Evolutionary conservation across 2,329 filamentous ascomycete genomes (phyloP).

Genomic region (Venturia asperata): DNA sequence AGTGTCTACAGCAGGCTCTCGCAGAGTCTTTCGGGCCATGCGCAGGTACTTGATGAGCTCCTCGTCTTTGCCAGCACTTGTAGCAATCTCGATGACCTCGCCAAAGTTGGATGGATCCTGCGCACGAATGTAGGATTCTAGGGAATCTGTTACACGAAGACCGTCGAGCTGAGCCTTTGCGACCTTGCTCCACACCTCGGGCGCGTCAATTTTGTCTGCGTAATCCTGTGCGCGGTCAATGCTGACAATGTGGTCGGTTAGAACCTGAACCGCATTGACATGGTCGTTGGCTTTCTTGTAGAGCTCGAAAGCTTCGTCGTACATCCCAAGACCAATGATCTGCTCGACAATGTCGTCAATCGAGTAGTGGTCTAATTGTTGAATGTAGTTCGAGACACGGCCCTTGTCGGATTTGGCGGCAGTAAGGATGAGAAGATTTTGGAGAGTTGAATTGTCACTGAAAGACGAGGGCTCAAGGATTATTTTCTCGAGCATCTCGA

Average conservation of each 20-base stretch:
- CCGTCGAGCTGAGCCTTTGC: slow-evolving; percentile 97
- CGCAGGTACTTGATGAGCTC: slow-evolving; percentile 93
- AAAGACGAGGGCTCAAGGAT: slow-evolving; percentile 98
- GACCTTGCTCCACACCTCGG: slow-evolving; percentile 97
- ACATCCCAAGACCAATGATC: slow-evolving; percentile 89
- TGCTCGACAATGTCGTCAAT: slow-evolving; percentile 87
- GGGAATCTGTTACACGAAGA: slow-evolving; percentile 82
- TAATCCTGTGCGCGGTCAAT: slow-evolving; percentile 96
- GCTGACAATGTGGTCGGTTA: slow-evolving; percentile 94
- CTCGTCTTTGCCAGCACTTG: slow-evolving; percentile 93
- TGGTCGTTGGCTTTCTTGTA: slow-evolving; percentile 97
- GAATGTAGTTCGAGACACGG: slow-evolving; percentile 92
- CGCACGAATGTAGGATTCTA: slow-evolving; percentile 96
- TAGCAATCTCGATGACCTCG: slow-evolving; percentile 94
- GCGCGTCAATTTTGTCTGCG: slow-evolving; percentile 85
- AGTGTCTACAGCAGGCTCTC: slow-evolving; percentile 89
- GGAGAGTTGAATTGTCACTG: slow-evolving; percentile 92
- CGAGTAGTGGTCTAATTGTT: slow-evolving; percentile 80
- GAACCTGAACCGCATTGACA: slow-evolving; percentile 75
- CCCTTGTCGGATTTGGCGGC: slow-evolving; percentile 94
- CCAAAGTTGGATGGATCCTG: slow-evolving; percentile 86
- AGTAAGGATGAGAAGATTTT: slow-evolving; percentile 93
- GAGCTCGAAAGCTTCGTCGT: slow-evolving; percentile 92
- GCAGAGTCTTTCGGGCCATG: slow-evolving; percentile 95
- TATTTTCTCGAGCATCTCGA: slow-evolving; percentile 97